Conservation (phyloP, 331 rosid genomes). For the Ulmus americana region DNA sequence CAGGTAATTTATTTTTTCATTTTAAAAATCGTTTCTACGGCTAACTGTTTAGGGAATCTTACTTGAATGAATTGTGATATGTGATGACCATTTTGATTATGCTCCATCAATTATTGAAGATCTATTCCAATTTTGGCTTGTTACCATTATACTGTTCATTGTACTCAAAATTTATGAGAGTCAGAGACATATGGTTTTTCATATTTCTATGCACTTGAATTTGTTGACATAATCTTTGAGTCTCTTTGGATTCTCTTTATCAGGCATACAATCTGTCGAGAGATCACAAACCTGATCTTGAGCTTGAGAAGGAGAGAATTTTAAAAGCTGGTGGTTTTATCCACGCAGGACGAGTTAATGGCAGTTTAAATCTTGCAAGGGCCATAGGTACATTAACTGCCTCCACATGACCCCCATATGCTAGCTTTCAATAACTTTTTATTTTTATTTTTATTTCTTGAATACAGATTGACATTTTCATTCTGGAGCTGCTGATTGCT, state of each 20-base stretch:
- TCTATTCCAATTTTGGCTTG: neutral
- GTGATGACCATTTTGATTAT: neutral
- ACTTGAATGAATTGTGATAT: neutral
- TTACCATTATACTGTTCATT: neutral
- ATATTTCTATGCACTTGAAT: too few relatives aligned
- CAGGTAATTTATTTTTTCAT: slow-evolving; percentile 48
- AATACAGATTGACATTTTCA: too few relatives aligned
- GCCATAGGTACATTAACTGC: slow-evolving; percentile 61
- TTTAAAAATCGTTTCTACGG: neutral
- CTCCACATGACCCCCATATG: neutral
- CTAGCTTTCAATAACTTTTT: too few relatives aligned
- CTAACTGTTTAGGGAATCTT: neutral
- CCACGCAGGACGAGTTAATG: slow-evolving; percentile 94
- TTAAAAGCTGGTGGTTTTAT: slow-evolving; percentile 90
- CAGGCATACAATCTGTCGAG: slow-evolving; percentile 88
- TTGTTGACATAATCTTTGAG: neutral
- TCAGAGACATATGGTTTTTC: too few relatives aligned
- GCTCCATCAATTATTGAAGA: neutral
- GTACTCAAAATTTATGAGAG: neutral
- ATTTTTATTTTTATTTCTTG: too few relatives aligned
- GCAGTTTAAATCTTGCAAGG: slow-evolving; percentile 91
- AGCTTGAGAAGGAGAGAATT: slow-evolving; percentile 88
- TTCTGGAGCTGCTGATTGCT: too few relatives aligned
- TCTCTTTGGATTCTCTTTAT: slow-evolving; percentile 21
- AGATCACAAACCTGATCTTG: slow-evolving; percentile 96